Evolutionary conservation across 202 grass and related monocot genomes (phyloP).

Genomic region (Panicum virgatum): DNA sequence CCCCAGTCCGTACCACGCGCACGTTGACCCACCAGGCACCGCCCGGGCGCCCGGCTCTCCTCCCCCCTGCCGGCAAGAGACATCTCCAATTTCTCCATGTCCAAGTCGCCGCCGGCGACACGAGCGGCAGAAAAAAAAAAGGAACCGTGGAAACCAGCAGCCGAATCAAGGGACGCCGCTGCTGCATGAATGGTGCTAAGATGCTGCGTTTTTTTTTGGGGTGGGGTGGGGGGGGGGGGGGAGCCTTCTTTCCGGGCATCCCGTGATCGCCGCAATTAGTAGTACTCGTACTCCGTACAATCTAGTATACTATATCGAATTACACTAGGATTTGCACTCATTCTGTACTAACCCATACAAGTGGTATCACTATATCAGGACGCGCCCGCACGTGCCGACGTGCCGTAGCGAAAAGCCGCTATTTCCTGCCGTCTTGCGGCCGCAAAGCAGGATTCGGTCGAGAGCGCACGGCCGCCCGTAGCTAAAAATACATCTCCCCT

Average conservation of each 20-base stretch:
- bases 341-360: too few species aligned
- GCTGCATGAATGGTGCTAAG: not conserved
- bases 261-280: not conserved
- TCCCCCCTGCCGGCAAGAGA: not conserved
- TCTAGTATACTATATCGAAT: not conserved
- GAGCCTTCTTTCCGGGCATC: not conserved
- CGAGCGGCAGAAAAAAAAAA: not conserved
- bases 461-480: not conserved
- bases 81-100: not conserved
- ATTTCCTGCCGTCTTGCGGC: not conserved
- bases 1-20: constrained; percentile 22
- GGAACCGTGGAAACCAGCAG: too few species aligned
- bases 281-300: too few species aligned
- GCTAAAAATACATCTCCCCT: not conserved
- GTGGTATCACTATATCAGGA: too few species aligned
- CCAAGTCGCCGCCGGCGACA: constrained; percentile 5
- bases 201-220: not conserved
- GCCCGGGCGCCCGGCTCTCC: not conserved
- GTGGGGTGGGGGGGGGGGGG: too few species aligned
- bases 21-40: not conserved
- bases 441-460: not conserved
- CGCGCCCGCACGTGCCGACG: not conserved
- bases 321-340: not conserved
- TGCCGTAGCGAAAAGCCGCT: not conserved
- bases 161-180: too few species aligned